phyloP scores from a whole-genome alignment of 2,329 filamentous ascomycete species.

The Madurella mycetomatis region DNA sequence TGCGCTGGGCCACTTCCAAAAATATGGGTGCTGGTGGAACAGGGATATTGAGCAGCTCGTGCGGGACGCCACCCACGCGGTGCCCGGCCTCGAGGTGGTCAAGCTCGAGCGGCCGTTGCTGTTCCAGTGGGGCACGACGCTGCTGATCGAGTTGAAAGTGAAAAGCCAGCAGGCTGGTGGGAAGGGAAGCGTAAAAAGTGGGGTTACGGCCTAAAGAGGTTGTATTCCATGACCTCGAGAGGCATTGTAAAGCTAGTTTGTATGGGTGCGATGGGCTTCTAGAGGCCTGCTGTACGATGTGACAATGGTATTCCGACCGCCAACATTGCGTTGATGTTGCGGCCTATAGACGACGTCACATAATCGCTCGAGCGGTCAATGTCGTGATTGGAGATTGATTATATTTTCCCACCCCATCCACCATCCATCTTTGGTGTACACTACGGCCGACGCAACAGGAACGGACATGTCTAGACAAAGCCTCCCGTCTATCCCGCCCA shows the following conservation, averaged over 20 bases:
- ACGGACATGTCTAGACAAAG: conserved; percentile 2
- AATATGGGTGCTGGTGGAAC: conserved; percentile 67
- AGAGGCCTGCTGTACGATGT: no score
- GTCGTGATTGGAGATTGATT: conserved; percentile 11
- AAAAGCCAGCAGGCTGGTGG: conserved; percentile 12
- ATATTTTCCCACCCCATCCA: conserved; percentile 5
- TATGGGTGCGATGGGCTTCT: no score
- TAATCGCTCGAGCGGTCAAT: not conserved
- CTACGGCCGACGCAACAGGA: not conserved
- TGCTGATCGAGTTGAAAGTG: conserved; percentile 54
- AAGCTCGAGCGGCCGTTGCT: conserved; percentile 48
- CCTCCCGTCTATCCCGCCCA: conserved; percentile 7
- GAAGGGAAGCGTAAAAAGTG: not conserved
- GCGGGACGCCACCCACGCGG: conserved; percentile 41
- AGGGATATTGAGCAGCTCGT: conserved; percentile 56
- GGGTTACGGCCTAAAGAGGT: no score
- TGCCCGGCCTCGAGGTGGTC: conserved; percentile 55
- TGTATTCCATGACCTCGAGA: no score
- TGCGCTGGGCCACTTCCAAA: conserved; percentile 51
- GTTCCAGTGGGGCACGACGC: conserved; percentile 53
- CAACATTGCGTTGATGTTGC: no score
- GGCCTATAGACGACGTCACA: no score
- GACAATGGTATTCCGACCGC: no score
- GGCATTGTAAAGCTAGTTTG: no score
- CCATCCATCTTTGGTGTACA: not conserved